phyloP scores from a whole-genome alignment of 192 early-diverging fungal genomes.

The Gorgonomyces haynaldii region DNA sequence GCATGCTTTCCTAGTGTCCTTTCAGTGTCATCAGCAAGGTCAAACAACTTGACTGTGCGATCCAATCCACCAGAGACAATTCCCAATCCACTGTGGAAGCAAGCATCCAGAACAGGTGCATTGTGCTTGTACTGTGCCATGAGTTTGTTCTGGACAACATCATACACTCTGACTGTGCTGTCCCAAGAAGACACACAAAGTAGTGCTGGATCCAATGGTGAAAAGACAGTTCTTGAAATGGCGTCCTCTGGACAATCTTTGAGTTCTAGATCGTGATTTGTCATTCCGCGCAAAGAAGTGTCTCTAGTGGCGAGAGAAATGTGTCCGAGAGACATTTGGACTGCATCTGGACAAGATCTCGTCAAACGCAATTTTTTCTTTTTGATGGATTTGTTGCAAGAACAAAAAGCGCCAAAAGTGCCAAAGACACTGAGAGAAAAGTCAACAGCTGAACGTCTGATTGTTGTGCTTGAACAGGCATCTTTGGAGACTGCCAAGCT shows the following conservation, averaged over 20 bases:
- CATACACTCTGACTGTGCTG: slow-evolving; percentile 71
- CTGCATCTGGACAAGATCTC: not conserved
- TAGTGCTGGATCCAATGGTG: slow-evolving; percentile 43
- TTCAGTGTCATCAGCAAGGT: slow-evolving; percentile 20
- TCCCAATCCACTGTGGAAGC: slow-evolving; percentile 52
- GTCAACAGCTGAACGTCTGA: slow-evolving; percentile 63
- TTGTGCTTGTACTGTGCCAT: slow-evolving; percentile 46
- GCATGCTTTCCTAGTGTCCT: not conserved
- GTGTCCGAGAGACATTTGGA: not conserved
- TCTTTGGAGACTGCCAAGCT: slow-evolving; percentile 88
- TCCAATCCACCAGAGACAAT: slow-evolving; percentile 68
- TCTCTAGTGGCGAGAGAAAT: not conserved
- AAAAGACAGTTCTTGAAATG: slow-evolving; percentile 57
- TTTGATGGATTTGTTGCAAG: slow-evolving; percentile 12
- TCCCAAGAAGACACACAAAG: slow-evolving; percentile 89
- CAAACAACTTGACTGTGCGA: slow-evolving; percentile 48
- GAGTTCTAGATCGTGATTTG: slow-evolving; percentile 32
- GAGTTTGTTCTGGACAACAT: slow-evolving; percentile 52
- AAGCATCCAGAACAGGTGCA: slow-evolving; percentile 65
- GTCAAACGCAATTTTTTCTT: not conserved
- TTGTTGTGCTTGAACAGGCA: slow-evolving; percentile 85
- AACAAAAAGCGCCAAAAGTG: slow-evolving; percentile 49
- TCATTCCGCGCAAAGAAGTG: no score
- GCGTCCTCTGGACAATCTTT: slow-evolving; percentile 63
- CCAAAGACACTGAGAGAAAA: slow-evolving; percentile 69